These are phyloP conservation scores for Pseudocercospora macadamiae DNA, from an alignment of 2,329 filamentous ascomycete genomes.

Conservation along the genomic window DNA sequence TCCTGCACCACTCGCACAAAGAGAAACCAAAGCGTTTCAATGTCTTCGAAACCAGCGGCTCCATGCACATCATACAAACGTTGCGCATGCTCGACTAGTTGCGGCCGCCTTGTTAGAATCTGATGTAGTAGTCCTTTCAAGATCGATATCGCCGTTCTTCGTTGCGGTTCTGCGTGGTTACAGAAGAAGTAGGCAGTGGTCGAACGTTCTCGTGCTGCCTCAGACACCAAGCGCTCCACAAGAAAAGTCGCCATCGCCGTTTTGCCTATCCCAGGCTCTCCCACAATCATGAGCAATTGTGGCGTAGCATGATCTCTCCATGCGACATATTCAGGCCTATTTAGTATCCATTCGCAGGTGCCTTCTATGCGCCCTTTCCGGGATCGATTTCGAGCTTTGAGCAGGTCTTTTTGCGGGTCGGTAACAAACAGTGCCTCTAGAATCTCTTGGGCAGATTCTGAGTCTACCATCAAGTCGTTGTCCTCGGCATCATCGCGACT, in stretches of 20 bases:
- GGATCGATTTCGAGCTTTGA: background rate
- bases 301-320: background rate
- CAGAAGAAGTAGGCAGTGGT: constrained; percentile 14
- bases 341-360: constrained; percentile 7
- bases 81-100: constrained; percentile 6
- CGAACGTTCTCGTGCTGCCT: background rate
- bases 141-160: constrained; percentile 6
- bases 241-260: constrained; percentile 14
- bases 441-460: background rate
- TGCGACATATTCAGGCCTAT: background rate
- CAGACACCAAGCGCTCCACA: constrained; percentile 1
- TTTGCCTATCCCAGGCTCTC: constrained; percentile 15
- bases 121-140: constrained; percentile 10
- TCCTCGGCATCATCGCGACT: background rate
- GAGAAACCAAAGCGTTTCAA: constrained; percentile 10
- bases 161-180: constrained; percentile 9
- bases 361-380: background rate
- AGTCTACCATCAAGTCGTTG: background rate
- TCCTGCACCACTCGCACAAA: constrained; percentile 11
- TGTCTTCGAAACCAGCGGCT: constrained; percentile 3
- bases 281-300: constrained; percentile 6
- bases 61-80: background rate
- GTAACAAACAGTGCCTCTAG: constrained; percentile 2
- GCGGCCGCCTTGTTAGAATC: background rate
- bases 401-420: constrained; percentile 3